Evolutionary conservation across 2,329 filamentous ascomycete genomes (phyloP), one percentile per base, ranked within the genome.

Genomic region (Metarhizium humberi): DNA sequence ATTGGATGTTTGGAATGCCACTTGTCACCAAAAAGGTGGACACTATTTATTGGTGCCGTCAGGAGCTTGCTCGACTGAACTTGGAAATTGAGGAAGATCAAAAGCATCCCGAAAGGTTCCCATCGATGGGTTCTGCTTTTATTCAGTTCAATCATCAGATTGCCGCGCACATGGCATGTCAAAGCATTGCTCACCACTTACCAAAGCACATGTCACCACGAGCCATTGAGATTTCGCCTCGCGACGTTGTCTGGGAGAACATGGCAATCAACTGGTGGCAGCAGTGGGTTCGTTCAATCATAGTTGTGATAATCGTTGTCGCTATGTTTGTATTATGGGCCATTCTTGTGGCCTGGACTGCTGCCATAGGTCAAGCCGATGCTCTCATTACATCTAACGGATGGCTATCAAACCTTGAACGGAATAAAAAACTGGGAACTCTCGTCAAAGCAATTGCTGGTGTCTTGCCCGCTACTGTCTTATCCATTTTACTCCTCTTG

Each of bases 61-160:
- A 85, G 60, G 87, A 97, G 68, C 71, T 99, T 32, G 92, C 94
- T 18, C 83, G 89, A 14, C 76, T 97, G 18, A 99, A 97, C 61
- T 66, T 92, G 53, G 92, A 97, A 67, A 96, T 99, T 54, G 92
- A 96, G 62, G 76, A 86, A 48, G 94, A 97, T 61, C 94, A 99
- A 67, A 80, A 86, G 53, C 79, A 94, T 51, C 87, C 88, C 0
- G 92, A 96, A 61, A 84, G 86, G 4, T 97, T 90, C 59, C 92
- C 92, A 0, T 73, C 92, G 50, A 95, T 96, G 91, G 96, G 89
- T 64, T 96, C 92, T 1, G 94, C 94, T 0, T 99, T 99, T 63
- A 91, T 99, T 58, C 94, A 99, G 67, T 99, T 99, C 78, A 96
- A 99, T 66, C 88, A 96, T 66, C 94, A 99, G 68, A 89, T 96